These are phyloP conservation scores for Epithele typhae DNA, from an alignment of 768 basidiomycete genomes.

Conservation along the genomic window DNA sequence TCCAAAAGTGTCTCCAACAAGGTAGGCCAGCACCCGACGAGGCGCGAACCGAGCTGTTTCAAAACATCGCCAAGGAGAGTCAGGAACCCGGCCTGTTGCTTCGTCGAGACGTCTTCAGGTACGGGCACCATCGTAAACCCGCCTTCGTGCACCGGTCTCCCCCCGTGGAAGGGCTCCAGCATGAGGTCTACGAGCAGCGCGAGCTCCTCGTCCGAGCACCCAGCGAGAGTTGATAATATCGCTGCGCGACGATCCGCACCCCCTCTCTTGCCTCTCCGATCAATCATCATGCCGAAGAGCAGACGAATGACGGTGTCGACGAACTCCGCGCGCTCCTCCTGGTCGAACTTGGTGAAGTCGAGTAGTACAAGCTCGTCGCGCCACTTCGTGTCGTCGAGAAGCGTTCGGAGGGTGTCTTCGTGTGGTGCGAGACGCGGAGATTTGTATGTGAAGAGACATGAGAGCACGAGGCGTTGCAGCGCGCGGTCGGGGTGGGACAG, in stretches of 20 bases:
- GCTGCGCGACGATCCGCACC: slow-evolving; percentile 70
- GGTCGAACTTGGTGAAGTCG: slow-evolving; percentile 52
- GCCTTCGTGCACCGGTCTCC: slow-evolving; percentile 26
- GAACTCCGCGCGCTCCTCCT: slow-evolving; percentile 55
- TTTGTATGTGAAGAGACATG: slow-evolving; percentile 83
- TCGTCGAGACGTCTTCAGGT: slow-evolving; percentile 37
- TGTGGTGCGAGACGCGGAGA: slow-evolving; percentile 47
- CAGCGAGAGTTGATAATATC: slow-evolving; percentile 64
- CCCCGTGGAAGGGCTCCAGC: slow-evolving; percentile 57
- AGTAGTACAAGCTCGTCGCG: slow-evolving; percentile 82
- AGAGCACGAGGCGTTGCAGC: slow-evolving; percentile 70
- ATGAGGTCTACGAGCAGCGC: slow-evolving; percentile 80
- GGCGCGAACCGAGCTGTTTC: slow-evolving; percentile 72
- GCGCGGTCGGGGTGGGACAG: slow-evolving; percentile 82
- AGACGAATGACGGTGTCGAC: slow-evolving; percentile 71
- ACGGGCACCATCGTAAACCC: slow-evolving; percentile 29
- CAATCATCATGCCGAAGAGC: slow-evolving; percentile 85
- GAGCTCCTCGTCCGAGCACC: slow-evolving; percentile 72
- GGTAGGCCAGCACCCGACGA: slow-evolving; percentile 67
- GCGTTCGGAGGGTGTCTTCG: slow-evolving; percentile 58
- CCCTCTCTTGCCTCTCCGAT: slow-evolving; percentile 63
- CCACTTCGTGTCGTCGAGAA: slow-evolving; percentile 86
- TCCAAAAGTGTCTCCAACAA: slow-evolving; percentile 67
- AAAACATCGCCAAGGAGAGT: slow-evolving; percentile 81
- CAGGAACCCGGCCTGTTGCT: slow-evolving; percentile 82